phyloP scores from a whole-genome alignment of 345 rosid genomes.

The Psidium friedrichsthalianum region DNA sequence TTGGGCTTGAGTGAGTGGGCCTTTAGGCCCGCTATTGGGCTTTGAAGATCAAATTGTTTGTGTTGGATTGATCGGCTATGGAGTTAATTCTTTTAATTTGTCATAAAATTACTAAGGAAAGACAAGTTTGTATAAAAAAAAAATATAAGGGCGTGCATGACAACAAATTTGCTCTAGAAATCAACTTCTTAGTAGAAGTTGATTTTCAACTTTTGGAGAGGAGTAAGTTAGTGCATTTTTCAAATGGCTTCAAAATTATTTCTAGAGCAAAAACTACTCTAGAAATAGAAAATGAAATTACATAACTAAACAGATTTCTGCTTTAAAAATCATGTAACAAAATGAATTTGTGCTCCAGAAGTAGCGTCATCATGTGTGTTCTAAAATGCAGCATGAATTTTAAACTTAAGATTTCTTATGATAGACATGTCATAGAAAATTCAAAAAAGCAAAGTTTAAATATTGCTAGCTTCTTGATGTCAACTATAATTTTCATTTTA shows the following conservation, averaged over 20 bases:
- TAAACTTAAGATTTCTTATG: not conserved
- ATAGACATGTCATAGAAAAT: not conserved
- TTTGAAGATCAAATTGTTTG: not conserved
- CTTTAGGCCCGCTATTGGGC: not conserved
- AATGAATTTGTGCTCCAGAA: no score
- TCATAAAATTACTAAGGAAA: not conserved
- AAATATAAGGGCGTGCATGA: not conserved
- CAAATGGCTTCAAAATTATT: no score
- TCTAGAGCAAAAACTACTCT: no score
- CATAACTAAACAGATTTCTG: no score
- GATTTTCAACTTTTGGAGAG: no score
- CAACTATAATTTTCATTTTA: not conserved
- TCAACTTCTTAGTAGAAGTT: no score
- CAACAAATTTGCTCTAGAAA: no score
- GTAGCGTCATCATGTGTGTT: no score
- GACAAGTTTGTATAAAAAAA: rapidly evolving
- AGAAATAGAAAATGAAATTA: no score
- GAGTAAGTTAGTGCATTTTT: no score
- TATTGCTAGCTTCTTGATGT: not conserved
- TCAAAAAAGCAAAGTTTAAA: not conserved
- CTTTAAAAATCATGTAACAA: no score
- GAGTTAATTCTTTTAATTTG: not conserved
- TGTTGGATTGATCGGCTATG: not conserved
- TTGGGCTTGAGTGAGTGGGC: not conserved
- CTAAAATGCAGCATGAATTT: not conserved